Percentiles rank a stretch among this genome's conserved stretches.
Conservation (phyloP, 78 protist species). For the Bigelowiella natans region DNA sequence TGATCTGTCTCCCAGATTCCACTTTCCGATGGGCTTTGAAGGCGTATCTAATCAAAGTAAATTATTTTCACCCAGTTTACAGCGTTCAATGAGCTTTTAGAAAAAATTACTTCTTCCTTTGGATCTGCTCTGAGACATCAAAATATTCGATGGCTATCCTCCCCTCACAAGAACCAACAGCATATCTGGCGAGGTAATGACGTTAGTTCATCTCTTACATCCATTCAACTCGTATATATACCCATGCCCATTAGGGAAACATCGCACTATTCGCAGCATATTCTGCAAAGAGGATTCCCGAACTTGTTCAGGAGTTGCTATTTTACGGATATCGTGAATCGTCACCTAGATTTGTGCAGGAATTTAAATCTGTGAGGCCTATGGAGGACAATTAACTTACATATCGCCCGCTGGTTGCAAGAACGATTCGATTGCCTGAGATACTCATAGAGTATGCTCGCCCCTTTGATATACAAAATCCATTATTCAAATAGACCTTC, state of each 20-base stretch:
- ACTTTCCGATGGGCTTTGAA: conserved; percentile 26
- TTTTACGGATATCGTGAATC: neutral
- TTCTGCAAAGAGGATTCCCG: conserved; percentile 26
- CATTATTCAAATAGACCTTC: too few species aligned
- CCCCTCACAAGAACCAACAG: conserved; percentile 30
- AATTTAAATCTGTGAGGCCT: too few species aligned
- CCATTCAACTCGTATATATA: neutral
- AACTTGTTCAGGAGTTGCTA: neutral
- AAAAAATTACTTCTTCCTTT: conserved; percentile 7
- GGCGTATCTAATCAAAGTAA: conserved; percentile 20
- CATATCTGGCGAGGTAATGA: neutral
- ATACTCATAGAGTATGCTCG: neutral
- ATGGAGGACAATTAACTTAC: too few species aligned
- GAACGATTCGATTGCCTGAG: neutral
- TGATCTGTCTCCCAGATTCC: neutral
- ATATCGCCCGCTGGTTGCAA: neutral
- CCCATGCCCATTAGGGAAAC: conserved; percentile 1
- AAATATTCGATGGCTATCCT: conserved; percentile 36
- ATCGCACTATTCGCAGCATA: conserved; percentile 6
- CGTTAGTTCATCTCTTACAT: neutral
- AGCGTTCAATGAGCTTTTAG: too few species aligned
- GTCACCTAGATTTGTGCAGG: neutral
- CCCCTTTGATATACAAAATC: too few species aligned
- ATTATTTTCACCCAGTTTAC: too few species aligned
- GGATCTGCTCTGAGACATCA: neutral